Conservation (phyloP, 2,329 filamentous ascomycete genomes). For the Peltaster fructicola region DNA sequence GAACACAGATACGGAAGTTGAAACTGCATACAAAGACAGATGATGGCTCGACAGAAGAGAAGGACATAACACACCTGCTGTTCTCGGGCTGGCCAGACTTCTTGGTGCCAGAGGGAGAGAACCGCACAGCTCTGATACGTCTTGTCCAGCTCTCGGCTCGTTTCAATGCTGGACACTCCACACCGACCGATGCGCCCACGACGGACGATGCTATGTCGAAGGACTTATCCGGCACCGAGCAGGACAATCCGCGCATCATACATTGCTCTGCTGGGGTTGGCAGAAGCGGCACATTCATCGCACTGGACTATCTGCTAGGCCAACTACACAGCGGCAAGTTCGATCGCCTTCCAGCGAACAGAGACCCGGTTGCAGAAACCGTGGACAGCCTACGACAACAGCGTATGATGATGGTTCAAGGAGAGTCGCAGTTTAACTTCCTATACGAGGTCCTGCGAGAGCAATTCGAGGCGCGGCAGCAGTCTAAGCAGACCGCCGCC, state of each 20-base stretch:
- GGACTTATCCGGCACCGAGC: constrained; percentile 11
- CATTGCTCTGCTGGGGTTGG: constrained; percentile 75
- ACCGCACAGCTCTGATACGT: constrained; percentile 49
- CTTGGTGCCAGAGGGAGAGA: constrained; percentile 53
- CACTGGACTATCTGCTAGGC: constrained; percentile 74
- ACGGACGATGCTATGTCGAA: constrained; percentile 12
- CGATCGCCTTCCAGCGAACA: constrained; percentile 26
- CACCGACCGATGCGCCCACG: constrained; percentile 4
- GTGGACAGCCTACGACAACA: constrained; percentile 73
- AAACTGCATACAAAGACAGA: constrained; percentile 27
- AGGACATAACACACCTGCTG: constrained; percentile 63
- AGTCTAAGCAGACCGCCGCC: constrained; percentile 1
- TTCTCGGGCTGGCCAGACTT: constrained; percentile 88
- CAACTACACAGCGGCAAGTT: constrained; percentile 64
- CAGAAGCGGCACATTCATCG: constrained; percentile 86
- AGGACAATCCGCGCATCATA: constrained; percentile 52
- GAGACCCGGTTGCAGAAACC: constrained; percentile 58
- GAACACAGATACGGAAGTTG: constrained; percentile 58
- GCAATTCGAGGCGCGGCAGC: constrained; percentile 42
- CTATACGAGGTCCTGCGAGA: constrained; percentile 74
- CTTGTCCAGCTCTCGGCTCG: constrained; percentile 50
- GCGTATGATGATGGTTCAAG: constrained; percentile 89
- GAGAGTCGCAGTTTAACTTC: constrained; percentile 67
- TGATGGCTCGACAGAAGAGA: constrained; percentile 28
- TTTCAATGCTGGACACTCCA: constrained; percentile 26